These are phyloP conservation scores for Omphalotus guepiniiformis DNA, from an alignment of 768 basidiomycete species.

Conservation along the genomic window DNA sequence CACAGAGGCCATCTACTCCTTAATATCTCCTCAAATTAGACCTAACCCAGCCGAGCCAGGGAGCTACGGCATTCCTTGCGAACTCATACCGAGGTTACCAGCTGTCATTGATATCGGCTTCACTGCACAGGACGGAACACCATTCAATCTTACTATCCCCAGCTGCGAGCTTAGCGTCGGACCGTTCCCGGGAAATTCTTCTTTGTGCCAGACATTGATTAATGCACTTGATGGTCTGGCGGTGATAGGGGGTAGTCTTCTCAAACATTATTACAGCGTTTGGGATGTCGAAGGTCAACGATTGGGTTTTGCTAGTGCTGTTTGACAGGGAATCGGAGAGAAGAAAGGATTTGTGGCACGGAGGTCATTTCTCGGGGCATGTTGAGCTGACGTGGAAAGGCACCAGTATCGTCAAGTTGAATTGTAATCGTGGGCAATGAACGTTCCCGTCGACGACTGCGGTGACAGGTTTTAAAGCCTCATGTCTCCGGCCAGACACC, in stretches of 20 bases:
- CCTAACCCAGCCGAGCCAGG: conserved; percentile 48
- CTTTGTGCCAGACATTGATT: conserved; percentile 53
- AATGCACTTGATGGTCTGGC: conserved; percentile 50
- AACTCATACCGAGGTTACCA: conserved; percentile 39
- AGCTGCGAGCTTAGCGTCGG: conserved; percentile 55
- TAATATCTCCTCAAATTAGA: conserved; percentile 53
- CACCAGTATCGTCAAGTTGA: no score
- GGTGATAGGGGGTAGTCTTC: conserved; percentile 49
- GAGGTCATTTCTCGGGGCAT: no score
- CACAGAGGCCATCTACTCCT: conserved; percentile 51
- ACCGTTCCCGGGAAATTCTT: conserved; percentile 46
- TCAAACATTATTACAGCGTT: conserved; percentile 59
- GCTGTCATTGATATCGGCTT: conserved; percentile 51
- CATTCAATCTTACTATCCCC: conserved; percentile 55
- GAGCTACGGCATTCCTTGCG: conserved; percentile 52
- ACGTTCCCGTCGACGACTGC: no score
- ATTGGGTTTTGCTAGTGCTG: conserved; percentile 51
- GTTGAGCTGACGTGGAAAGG: no score
- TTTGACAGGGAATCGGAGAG: no score
- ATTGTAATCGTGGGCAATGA: no score
- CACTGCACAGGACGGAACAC: conserved; percentile 42
- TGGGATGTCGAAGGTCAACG: conserved; percentile 49
- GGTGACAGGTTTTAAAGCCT: no score
- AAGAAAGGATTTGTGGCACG: no score
- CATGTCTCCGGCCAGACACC: no score